A percentile compares a stretch with the other conserved stretches of the same genome.
Evolutionary conservation across 495 filamentous ascomycete genomes (phyloP).

Genomic region (Podospora comata): DNA sequence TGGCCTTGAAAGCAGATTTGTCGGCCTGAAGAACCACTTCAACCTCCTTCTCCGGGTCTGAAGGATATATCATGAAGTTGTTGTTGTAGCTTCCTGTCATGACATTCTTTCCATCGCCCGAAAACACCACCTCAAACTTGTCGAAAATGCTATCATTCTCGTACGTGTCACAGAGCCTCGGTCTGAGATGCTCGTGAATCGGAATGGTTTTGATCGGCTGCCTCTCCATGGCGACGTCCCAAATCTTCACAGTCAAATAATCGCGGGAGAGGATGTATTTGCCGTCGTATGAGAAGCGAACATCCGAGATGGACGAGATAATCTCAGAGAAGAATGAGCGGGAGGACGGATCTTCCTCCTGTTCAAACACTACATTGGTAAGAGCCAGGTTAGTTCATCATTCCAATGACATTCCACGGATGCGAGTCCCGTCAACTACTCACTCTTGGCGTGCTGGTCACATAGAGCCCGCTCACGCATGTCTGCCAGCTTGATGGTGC

Average conservation of each 20-base stretch:
- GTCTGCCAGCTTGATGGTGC: slow-evolving; percentile 97
- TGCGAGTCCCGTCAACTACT: slow-evolving; percentile 27
- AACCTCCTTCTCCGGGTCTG: slow-evolving; percentile 89
- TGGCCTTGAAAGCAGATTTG: slow-evolving; percentile 98
- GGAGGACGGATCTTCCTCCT: slow-evolving; percentile 98
- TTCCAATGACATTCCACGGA: not conserved
- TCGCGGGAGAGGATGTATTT: slow-evolving; percentile 96
- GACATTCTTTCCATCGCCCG: slow-evolving; percentile 95
- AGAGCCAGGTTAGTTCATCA: not conserved
- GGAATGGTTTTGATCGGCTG: slow-evolving; percentile 97
- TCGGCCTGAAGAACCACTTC: slow-evolving; percentile 97
- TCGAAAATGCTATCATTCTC: slow-evolving; percentile 99
- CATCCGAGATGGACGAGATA: slow-evolving; percentile 98
- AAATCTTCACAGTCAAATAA: slow-evolving; percentile 98
- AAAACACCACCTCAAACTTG: slow-evolving; percentile 99
- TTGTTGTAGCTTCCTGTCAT: slow-evolving; percentile 99
- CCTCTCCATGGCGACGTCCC: slow-evolving; percentile 98
- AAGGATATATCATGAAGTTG: slow-evolving; percentile 99
- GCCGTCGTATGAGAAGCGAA: slow-evolving; percentile 93
- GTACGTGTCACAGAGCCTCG: slow-evolving; percentile 94
- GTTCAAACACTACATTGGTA: slow-evolving; percentile 76
- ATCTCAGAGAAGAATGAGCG: slow-evolving; percentile 99
- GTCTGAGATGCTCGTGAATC: slow-evolving; percentile 94
- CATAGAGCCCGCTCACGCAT: slow-evolving; percentile 96
- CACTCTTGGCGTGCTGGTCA: slow-evolving; percentile 93